Evolutionary conservation across 441 rosid genomes (phyloP).

Genomic region (Brassica hybrid): DNA sequence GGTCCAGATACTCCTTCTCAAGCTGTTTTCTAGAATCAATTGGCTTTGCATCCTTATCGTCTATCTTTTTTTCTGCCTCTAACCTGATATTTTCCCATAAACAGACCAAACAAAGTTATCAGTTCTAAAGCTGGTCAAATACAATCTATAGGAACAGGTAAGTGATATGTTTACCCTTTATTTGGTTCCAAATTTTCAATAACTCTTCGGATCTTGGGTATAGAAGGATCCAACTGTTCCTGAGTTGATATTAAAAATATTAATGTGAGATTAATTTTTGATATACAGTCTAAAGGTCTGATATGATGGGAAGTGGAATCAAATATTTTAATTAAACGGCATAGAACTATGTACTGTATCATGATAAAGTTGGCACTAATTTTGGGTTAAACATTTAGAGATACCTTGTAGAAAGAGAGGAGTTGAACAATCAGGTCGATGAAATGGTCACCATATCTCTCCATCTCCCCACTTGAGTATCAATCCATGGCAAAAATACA

Average conservation of each 20-base stretch:
- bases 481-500: conserved; percentile 22
- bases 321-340: neutral
- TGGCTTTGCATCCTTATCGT: conserved; percentile 46
- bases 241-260: conserved; percentile 31
- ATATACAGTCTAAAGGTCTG: neutral
- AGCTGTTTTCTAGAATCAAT: conserved; percentile 50
- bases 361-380: neutral
- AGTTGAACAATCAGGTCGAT: too few relatives aligned
- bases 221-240: too few relatives aligned
- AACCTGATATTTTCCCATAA: conserved; percentile 52
- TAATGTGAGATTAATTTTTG: conserved; percentile 8
- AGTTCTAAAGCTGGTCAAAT: conserved; percentile 4
- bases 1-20: conserved; percentile 70
- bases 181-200: conserved; percentile 52
- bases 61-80: conserved; percentile 37
- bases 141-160: conserved; percentile 18
- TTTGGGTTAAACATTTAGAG: conserved; percentile 16
- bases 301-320: neutral
- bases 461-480: conserved; percentile 73
- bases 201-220: conserved; percentile 52
- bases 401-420: conserved; percentile 76
- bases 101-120: conserved; percentile 17
- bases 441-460: conserved; percentile 68
- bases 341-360: neutral
- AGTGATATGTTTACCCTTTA: conserved; percentile 53